phyloP scores from a whole-genome alignment of 148 eudicot genomes.

The Nepenthes gracilis region DNA sequence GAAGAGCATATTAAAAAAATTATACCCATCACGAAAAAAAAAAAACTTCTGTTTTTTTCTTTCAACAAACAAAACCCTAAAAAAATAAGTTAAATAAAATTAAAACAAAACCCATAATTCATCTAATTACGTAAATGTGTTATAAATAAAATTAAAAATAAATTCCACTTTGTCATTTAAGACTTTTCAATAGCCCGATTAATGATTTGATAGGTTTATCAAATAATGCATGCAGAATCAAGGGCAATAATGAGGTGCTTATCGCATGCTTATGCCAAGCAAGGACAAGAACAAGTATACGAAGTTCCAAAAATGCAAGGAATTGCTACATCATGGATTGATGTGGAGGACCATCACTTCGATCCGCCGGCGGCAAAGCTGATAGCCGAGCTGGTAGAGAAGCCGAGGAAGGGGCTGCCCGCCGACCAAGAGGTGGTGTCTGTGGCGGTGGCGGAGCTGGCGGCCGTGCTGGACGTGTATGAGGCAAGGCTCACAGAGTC shows the following conservation, averaged over 20 bases:
- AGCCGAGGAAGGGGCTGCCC: not conserved
- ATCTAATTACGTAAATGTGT: no score
- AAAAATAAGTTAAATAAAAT: no score
- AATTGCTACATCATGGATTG: not conserved
- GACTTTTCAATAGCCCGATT: no score
- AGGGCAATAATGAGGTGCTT: not conserved
- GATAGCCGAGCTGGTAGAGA: not conserved
- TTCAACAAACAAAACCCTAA: no score
- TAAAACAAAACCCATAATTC: no score
- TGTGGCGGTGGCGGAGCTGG: not conserved
- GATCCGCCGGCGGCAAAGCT: not conserved
- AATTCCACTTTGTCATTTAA: not conserved
- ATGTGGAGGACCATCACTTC: not conserved
- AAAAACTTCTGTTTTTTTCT: no score
- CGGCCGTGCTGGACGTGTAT: not conserved
- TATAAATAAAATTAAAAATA: no score
- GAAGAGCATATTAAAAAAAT: no score
- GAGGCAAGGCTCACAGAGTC: not conserved
- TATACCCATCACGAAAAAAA: no score
- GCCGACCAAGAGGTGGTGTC: not conserved
- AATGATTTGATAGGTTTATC: no score
- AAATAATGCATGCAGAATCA: not conserved
- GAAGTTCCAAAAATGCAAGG: not conserved
- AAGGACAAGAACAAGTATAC: not conserved
- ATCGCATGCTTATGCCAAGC: not conserved